Base-by-base conservation (phyloP, 306 rosid species). In the Vigna mungo region DNA sequence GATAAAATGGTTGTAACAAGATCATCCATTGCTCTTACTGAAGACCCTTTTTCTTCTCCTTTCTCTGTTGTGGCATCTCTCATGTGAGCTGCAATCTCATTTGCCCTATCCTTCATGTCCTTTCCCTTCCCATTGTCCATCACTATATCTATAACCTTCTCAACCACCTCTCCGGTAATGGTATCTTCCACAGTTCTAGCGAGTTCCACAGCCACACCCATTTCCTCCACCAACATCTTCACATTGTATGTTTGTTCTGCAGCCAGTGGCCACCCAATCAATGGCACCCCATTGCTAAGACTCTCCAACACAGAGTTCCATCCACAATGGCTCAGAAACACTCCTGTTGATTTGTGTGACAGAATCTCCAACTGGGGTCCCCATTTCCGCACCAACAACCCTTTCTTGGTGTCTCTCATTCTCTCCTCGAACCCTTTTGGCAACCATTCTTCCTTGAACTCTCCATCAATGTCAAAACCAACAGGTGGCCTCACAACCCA, bases 271-370 rank as follows among this genome's bases (percentile, higher is more conserved):
- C 92, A 91, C 48, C 91, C 91, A 13, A 91, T 84, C 0, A 93
- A 76, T 0, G 97, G 96, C n/a, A 91, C 93, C 0, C 98, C 98
- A 13, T 79, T 21, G 71, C 91, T 77, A 9, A 93, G 84, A 37
- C 97, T 90, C 79, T 91, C 98, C 87, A 88, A 43, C 68, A 89
- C 85, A 5, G 97, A 93, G 53, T 91, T 93, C 97, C 97, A 91
- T 6, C 97, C 97, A 62, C 98, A 93, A n/a, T 93, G 97, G 61
- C 97, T 88, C 18, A 93, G 62, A 78, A 93, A 91, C 2, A 82
- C 96, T 1, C 94, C 90, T 0, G 84, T 79, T 9, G 91, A 77
- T 17, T 32, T 68, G 77, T 93, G 97, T 1, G 90, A 72, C 1
- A 93, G 61, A 53, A 94, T 94, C 75, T 90, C 96, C 88, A 88